Base-by-base conservation (phyloP, 2,329 filamentous ascomycete genomes). In the Capronia epimyces region DNA sequence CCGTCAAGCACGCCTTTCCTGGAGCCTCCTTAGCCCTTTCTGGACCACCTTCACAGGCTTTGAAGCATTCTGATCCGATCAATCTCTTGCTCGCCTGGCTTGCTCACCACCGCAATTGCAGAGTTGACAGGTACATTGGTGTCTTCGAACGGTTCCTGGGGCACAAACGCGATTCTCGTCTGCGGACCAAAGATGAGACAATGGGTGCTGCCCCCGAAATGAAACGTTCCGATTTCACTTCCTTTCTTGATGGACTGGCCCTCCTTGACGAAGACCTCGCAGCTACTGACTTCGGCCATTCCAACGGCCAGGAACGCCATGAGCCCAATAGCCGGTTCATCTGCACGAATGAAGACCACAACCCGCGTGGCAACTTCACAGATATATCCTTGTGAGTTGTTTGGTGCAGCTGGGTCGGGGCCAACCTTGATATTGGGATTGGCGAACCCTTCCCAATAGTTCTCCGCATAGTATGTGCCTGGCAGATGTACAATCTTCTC, bases 201-300 rank as follows among this genome's bases (percentile, higher is more conserved):
- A 63, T 87, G 80, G 1, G 80, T 81, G 3, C 78, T 83, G 0
- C 86, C 86, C 13, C 86, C 86, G 63, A 84, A 89, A 62, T 89
- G 86, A 67, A 89, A 89, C 83, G 87, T 88, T 31, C 86, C 86
- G 27, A 82, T 72, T 69, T 88, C 71, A 2, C 88, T 78, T 1
- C 86, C 86, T 71, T 88, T 89, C 45, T 72, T 72, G 13, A 89
- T 63, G 43, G 75, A 73, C 63, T 87, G 75, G 0, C 83, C 84
- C 62, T 82, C 78, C 59, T 74, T 74, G 9, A 87, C 83, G 0
- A 79, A 84, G 43, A 87, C 81, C 46, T 89, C 83, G 61, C 84
- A 88, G 0, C 83, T 82, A 49, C 78, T 83, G 8, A 89, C 84
- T 67, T 89, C 86, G 31, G 81, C 82, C 86, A 89, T 89, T 1